These are phyloP conservation scores for Colletotrichum eleusines DNA, from an alignment of 2,329 filamentous ascomycete species.

Conservation along the genomic window DNA sequence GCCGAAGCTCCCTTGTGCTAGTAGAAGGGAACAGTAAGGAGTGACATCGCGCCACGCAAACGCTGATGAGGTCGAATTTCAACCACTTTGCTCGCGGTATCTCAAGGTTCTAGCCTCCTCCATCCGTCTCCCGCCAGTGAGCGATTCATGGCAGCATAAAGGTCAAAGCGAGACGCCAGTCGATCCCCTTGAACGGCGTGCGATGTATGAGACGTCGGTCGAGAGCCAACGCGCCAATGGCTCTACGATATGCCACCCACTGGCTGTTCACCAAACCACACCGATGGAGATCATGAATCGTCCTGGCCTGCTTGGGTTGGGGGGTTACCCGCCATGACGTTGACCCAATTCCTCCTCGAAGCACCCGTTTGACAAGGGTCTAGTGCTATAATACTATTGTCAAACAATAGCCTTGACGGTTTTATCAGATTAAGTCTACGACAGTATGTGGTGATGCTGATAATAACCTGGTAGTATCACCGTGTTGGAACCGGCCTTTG, in stretches of 20 bases:
- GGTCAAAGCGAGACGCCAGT: conserved; percentile 1
- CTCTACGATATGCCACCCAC: conserved; percentile 1
- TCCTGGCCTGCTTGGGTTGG: conserved; percentile 23
- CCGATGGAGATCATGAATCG: conserved; percentile 20
- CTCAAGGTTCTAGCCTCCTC: conserved; percentile 1
- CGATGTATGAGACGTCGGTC: conserved; percentile 10
- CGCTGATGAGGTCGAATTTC: conserved; percentile 18
- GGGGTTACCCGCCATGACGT: conserved; percentile 19
- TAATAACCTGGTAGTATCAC: background rate
- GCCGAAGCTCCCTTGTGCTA: background rate
- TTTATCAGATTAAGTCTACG: background rate
- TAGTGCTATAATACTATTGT: conserved; percentile 11
- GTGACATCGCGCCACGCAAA: conserved; percentile 23
- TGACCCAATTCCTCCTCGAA: background rate
- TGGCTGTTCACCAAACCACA: conserved; percentile 20
- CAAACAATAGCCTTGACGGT: background rate
- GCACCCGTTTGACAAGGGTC: background rate
- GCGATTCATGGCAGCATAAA: conserved; percentile 4
- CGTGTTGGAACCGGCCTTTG: background rate
- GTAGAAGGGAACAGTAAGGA: conserved; percentile 21
- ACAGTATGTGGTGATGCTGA: background rate
- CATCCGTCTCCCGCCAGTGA: conserved; percentile 16
- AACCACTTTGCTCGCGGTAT: conserved; percentile 3
- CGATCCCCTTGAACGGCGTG: conserved; percentile 12
- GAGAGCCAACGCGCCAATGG: conserved; percentile 17